A percentile compares a stretch with the other conserved stretches of the same genome.
These are phyloP conservation scores for Paxillus rubicundulus DNA, from an alignment of 768 basidiomycete genomes.

Conservation along the genomic window DNA sequence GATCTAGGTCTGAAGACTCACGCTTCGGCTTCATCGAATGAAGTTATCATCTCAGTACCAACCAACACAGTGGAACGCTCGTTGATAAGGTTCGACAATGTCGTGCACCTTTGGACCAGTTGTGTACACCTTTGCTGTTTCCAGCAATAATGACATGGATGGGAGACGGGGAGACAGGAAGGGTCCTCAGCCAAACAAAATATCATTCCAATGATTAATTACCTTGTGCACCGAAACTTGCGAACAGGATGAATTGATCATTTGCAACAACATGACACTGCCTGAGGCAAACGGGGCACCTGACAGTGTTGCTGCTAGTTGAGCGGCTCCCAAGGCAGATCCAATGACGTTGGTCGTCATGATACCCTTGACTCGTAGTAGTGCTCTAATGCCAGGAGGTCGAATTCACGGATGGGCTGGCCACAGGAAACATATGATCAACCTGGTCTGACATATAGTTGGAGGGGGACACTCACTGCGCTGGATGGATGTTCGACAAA, in stretches of 20 bases:
- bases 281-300: constrained; percentile 48
- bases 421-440: neutral
- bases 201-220: constrained; percentile 1
- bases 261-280: constrained; percentile 41
- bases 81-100: constrained; percentile 37
- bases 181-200: constrained; percentile 2
- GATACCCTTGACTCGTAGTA: neutral
- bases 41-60: constrained; percentile 39
- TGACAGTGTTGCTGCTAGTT: constrained; percentile 42
- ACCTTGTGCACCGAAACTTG: constrained; percentile 52
- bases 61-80: constrained; percentile 39
- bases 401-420: neutral
- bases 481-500: neutral
- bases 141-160: neutral
- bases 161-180: neutral
- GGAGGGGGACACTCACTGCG: neutral
- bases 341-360: constrained; percentile 20
- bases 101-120: constrained; percentile 42
- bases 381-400: neutral
- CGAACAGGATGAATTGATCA: constrained; percentile 45
- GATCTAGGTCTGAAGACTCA: constrained; percentile 24
- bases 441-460: constrained; percentile 8
- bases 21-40: constrained; percentile 45
- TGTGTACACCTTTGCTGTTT: constrained; percentile 42
- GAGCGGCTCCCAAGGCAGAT: constrained; percentile 30